Percentiles rank a stretch among this genome's conserved stretches.
These are phyloP conservation scores for Coleophoma cylindrospora DNA, from an alignment of 2,329 filamentous ascomycete species.

Conservation along the genomic window DNA sequence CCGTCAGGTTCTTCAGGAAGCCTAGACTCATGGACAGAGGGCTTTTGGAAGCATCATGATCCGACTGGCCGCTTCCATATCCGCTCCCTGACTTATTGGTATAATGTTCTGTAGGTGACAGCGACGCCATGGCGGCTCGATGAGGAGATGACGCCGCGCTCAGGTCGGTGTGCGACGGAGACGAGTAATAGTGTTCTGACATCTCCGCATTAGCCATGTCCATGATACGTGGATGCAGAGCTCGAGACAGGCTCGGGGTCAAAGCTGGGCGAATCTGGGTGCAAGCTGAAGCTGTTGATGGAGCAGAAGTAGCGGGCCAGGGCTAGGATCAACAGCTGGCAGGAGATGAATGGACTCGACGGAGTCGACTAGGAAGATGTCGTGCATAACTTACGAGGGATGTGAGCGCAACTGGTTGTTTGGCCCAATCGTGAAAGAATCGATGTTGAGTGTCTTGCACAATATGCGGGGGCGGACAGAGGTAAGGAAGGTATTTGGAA, in stretches of 20 bases:
- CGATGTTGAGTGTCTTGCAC: neutral
- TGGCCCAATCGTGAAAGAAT: neutral
- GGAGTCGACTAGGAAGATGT: neutral
- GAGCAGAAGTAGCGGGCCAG: neutral
- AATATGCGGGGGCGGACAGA: neutral
- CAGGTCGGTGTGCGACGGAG: neutral
- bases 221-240: neutral
- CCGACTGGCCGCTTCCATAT: constrained; percentile 25
- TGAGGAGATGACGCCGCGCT: constrained; percentile 4
- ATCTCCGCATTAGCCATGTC: constrained; percentile 1
- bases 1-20: constrained; percentile 62
- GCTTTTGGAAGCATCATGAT: constrained; percentile 21
- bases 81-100: constrained; percentile 20
- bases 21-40: constrained; percentile 42
- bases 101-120: constrained; percentile 22
- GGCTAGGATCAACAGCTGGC: neutral
- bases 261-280: too few relatives aligned
- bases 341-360: neutral
- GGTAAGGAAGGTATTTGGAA: neutral
- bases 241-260: too few relatives aligned
- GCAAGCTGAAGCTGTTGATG: too few relatives aligned
- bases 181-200: neutral
- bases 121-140: constrained; percentile 17
- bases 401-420: neutral
- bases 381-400: neutral